Percentiles rank a stretch among this genome's conserved stretches.
Conservation (phyloP, 345 rosid genomes). For the Lepidium sativum region DNA sequence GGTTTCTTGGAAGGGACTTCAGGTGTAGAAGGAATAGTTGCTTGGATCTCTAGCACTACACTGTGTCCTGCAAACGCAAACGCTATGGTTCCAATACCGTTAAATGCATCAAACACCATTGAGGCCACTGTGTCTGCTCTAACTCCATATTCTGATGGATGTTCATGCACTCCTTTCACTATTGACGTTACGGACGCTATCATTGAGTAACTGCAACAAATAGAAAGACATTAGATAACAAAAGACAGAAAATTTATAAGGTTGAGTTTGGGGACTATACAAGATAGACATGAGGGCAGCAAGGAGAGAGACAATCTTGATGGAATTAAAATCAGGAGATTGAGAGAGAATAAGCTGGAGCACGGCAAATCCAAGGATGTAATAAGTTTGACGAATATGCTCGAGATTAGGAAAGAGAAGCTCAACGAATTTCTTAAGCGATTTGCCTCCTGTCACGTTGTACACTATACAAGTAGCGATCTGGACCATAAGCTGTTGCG, state of each 20-base stretch:
- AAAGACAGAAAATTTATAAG: background rate
- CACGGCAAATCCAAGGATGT: constrained; percentile 66
- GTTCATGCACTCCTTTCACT: constrained; percentile 21
- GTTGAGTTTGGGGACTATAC: constrained; percentile 10
- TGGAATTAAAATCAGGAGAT: constrained; percentile 80
- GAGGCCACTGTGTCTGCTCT: constrained; percentile 16
- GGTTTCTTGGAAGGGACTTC: constrained; percentile 45
- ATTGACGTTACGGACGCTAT: constrained; percentile 25
- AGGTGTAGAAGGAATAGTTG: constrained; percentile 54
- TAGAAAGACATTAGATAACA: background rate
- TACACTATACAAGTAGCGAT: constrained; percentile 56
- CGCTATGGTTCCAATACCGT: constrained; percentile 44
- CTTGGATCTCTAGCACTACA: constrained; percentile 59
- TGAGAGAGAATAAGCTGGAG: constrained; percentile 64
- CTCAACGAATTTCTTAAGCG: constrained; percentile 51
- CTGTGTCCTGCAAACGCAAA: constrained; percentile 59
- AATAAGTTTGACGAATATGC: constrained; percentile 40
- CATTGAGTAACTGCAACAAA: constrained; percentile 22
- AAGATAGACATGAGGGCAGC: constrained; percentile 76
- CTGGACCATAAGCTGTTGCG: constrained; percentile 73
- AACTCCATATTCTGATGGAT: constrained; percentile 25
- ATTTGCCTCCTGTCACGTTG: constrained; percentile 75
- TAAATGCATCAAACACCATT: constrained; percentile 26
- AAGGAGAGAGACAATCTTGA: constrained; percentile 61
- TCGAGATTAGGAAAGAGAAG: constrained; percentile 37